Base-by-base conservation (phyloP, 768 basidiomycete species). In the Mycena vitilis region DNA sequence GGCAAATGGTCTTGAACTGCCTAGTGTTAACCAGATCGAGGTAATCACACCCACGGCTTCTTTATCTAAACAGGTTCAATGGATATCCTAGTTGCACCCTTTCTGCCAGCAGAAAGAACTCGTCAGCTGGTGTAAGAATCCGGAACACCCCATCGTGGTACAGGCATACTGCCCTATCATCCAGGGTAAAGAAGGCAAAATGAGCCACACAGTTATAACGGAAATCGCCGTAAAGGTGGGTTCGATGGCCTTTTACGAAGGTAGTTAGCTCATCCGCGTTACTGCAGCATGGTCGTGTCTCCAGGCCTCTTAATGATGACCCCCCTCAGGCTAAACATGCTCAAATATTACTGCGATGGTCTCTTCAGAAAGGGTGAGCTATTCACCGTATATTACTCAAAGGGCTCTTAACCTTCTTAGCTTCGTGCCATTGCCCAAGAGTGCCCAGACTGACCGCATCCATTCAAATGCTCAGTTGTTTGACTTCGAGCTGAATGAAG, bases 281-380 rank as follows among this genome's bases (percentile, higher is more conserved):
- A 18, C 40, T 22, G 4, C 68, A 94, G 90, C 78, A 89, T 71
- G 77, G 79, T 48, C 87, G 88, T 62, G 87, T n/a, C n/a, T n/a
- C n/a, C n/a, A n/a, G n/a, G n/a, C n/a, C n/a, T n/a, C n/a, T n/a
- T n/a, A n/a, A n/a, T n/a, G n/a, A n/a, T n/a, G n/a, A n/a, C n/a
- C n/a, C n/a, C n/a, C n/a, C n/a, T n/a, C n/a, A n/a, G n/a, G n/a
- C n/a, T n/a, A n/a, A 90, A 48, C 86, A 87, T 6, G 90, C 95
- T 20, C 96, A 98, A 74, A 83, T 97, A 52, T 85, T 98, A 18
- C 81, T 98, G 63, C 88, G 96, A 25, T 98, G 95, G 94, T 96
- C 95, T 36, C 81, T 98, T 44, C 96, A 98, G 77, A 88, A 86
- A 74, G 89, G 90, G 92, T 93, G 73, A 56, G 87, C 80, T 62